Conservation (phyloP, 768 basidiomycete species). For the Panaeolus cyanescens region DNA sequence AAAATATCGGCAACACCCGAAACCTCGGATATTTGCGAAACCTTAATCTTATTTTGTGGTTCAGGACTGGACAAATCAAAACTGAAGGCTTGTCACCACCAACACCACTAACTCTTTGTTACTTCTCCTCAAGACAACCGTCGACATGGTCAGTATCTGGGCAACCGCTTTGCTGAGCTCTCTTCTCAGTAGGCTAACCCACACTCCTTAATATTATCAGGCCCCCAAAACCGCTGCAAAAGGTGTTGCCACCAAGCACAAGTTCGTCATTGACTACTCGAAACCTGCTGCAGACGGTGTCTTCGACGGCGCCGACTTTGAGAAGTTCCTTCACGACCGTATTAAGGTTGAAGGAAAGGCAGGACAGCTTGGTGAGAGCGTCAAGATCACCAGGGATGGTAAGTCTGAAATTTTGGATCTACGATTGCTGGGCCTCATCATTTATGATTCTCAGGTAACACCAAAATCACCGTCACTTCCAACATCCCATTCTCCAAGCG, state of each 20-base stretch:
- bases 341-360: constrained; percentile 93
- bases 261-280: constrained; percentile 86
- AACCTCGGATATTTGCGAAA: constrained; percentile 25
- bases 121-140: constrained; percentile 16
- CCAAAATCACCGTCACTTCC: constrained; percentile 83
- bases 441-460: constrained; percentile 51
- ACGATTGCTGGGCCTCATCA: too few species aligned
- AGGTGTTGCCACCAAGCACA: constrained; percentile 56
- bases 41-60: constrained; percentile 26
- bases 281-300: constrained; percentile 68
- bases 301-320: constrained; percentile 62
- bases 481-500: constrained; percentile 93
- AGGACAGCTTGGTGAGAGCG: constrained; percentile 87
- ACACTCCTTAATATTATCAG: constrained; percentile 41
- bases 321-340: constrained; percentile 92
- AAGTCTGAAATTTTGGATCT: constrained; percentile 21
- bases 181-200: constrained; percentile 90
- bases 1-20: constrained; percentile 16
- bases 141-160: constrained; percentile 71
- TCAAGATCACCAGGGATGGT: constrained; percentile 91
- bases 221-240: constrained; percentile 62
- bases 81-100: constrained; percentile 2
- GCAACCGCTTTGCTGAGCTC: constrained; percentile 86
- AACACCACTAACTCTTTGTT: not conserved
- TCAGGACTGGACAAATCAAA: not conserved